Evolutionary conservation across 768 basidiomycete genomes (phyloP).

Genomic region (Psilocybe cyanescens): DNA sequence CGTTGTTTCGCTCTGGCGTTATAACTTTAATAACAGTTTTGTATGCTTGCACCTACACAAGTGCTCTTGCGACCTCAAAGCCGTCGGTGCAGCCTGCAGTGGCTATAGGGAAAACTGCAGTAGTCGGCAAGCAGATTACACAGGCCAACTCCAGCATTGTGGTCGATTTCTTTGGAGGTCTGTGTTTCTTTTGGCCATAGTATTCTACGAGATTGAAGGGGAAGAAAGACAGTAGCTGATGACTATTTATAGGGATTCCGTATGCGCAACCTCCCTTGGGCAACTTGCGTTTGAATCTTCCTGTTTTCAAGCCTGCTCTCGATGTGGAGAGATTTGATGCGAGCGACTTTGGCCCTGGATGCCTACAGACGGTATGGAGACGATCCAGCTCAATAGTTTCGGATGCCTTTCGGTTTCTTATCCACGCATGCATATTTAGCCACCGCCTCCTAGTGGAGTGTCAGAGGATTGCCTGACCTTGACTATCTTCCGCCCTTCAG

Average conservation of each 20-base stretch:
- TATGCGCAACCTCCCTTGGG: slow-evolving; percentile 57
- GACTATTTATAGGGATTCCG: slow-evolving; percentile 43
- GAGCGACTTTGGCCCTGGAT: slow-evolving; percentile 45
- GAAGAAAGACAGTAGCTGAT: not conserved
- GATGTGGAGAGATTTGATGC: slow-evolving; percentile 42
- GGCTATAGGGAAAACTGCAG: no score
- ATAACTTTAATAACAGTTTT: no score
- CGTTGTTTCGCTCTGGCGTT: no score
- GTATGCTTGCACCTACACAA: no score
- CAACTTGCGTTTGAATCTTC: slow-evolving; percentile 43
- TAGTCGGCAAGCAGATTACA: no score
- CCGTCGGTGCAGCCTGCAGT: no score
- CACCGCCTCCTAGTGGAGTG: slow-evolving; percentile 8
- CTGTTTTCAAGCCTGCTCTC: slow-evolving; percentile 44
- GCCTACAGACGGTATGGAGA: slow-evolving; percentile 48
- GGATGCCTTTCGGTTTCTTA: no score
- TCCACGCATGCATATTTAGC: no score
- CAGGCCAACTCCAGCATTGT: no score
- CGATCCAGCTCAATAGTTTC: no score
- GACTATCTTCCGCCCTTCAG: slow-evolving; percentile 56
- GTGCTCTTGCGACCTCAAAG: no score
- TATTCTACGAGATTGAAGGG: no score
- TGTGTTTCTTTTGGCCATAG: not conserved
- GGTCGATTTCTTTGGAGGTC: slow-evolving; percentile 51
- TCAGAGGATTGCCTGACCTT: slow-evolving; percentile 64